phyloP scores from a whole-genome alignment of 2,329 filamentous ascomycete species.

The Thielaviopsis euricoi region DNA sequence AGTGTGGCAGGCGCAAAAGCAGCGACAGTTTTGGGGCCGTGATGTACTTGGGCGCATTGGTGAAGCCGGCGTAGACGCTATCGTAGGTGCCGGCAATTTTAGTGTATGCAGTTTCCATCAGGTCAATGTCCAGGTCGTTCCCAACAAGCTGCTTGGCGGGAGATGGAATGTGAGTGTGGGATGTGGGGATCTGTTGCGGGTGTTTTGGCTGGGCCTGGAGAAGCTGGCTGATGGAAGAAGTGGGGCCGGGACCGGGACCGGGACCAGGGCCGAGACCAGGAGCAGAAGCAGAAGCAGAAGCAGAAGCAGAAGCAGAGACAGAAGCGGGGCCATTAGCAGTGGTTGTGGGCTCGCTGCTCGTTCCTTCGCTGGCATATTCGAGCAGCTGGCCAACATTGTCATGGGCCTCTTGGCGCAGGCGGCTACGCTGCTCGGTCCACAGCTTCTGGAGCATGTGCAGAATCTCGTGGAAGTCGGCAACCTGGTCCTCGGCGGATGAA shows the following conservation, averaged over 20 bases:
- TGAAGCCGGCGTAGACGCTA: constrained; percentile 62
- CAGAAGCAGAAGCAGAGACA: too few relatives aligned
- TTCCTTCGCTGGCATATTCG: constrained; percentile 75
- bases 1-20: constrained; percentile 56
- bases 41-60: constrained; percentile 69
- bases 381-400: constrained; percentile 67
- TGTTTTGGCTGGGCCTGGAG: background rate
- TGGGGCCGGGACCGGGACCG: too few relatives aligned
- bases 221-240: background rate
- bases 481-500: constrained; percentile 29
- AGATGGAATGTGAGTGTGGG: background rate
- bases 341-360: constrained; percentile 3
- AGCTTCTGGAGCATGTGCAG: constrained; percentile 57
- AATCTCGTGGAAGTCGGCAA: constrained; percentile 69
- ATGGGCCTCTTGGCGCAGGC: constrained; percentile 67
- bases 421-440: constrained; percentile 72
- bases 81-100: constrained; percentile 75
- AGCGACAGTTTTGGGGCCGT: constrained; percentile 77
- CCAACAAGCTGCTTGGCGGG: constrained; percentile 20
- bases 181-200: background rate
- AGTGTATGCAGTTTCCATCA: constrained; percentile 76
- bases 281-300: too few relatives aligned
- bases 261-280: too few relatives aligned
- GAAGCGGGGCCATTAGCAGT: background rate
- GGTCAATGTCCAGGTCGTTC: constrained; percentile 70